A percentile compares a stretch with the other conserved stretches of the same genome.
Evolutionary conservation across 208 protist species (phyloP).

Genomic region (Acanthamoeba castellanii): DNA sequence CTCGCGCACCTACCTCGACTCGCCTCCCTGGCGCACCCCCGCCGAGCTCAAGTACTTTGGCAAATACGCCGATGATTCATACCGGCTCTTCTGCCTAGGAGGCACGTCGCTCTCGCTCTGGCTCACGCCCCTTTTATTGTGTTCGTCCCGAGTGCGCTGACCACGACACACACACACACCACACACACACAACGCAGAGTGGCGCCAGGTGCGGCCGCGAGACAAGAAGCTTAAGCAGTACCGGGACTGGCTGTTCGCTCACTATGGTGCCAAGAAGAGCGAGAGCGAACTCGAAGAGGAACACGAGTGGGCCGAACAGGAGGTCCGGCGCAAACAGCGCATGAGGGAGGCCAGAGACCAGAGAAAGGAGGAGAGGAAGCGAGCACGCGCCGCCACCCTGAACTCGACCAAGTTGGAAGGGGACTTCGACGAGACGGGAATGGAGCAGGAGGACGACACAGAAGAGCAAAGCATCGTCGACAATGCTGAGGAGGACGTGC

Average conservation of each 20-base stretch:
- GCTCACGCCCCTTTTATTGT: neutral
- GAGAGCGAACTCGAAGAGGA: slow-evolving; percentile 52
- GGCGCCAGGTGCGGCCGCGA: slow-evolving; percentile 16
- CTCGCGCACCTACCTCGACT: slow-evolving; percentile 25
- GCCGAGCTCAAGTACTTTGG: slow-evolving; percentile 63
- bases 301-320: neutral
- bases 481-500: neutral
- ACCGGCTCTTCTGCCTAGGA: slow-evolving; percentile 41
- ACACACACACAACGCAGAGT: neutral
- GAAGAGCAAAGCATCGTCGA: neutral
- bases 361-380: slow-evolving; percentile 22
- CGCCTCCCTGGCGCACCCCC: neutral
- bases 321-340: neutral
- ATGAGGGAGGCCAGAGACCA: neutral
- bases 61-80: slow-evolving; percentile 59
- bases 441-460: neutral
- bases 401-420: neutral
- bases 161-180: neutral
- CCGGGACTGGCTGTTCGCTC: slow-evolving; percentile 39
- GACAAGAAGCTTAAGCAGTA: slow-evolving; percentile 58
- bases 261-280: slow-evolving; percentile 21
- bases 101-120: neutral
- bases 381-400: no score
- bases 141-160: neutral
- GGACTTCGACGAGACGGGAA: neutral